Evolutionary conservation across 441 rosid species (phyloP), one percentile per base, ranked within the genome.

Genomic region (Bruguiera hainesii): DNA sequence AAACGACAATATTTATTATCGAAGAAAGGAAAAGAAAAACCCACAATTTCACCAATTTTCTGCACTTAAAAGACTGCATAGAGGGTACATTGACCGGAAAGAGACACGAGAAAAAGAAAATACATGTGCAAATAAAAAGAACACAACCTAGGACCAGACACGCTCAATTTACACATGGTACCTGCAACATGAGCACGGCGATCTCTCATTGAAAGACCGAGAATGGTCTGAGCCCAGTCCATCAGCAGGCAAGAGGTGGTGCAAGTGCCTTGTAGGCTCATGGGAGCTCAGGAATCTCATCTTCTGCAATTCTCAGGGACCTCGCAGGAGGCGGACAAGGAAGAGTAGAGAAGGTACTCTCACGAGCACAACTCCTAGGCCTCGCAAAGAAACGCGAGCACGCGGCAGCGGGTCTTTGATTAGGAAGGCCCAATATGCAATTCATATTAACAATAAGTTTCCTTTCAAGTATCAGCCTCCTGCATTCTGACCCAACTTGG

Each of bases 231-330:
- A 37, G 11, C 15, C 46, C 46, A 2, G 46, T 37, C 48, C 48
- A 42, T 42, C 18, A 13, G 5, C 48, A 13, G 16, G 48, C 18
- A 42, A 28, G 28, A 42, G 70, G 71, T 0, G 7, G 49, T 7
- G 42, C 37, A 52, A 72, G 62, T 5, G 75, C 75, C 21, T 66
- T 60, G 46, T 72, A 72, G 55, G 75, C 26, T 0, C 51, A 37
- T 6, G 75, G 66, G 15, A 61, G 48, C 48, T 42, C 65, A 51
- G 75, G 75, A 25, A 59, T 64, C 37, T 68, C 79, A 21, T 68
- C 76, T 5, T 64, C 68, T 25, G 68, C 48, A 39, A 39, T 11
- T 39, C 16, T 39, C 18, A 13, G 3, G 48, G 48, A 42, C 5
- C 48, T 60, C 4, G 69, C 33, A 26, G 69, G 70, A 26, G 61